Base-by-base conservation (phyloP, 208 protist genomes). In the Crithidia brevicula region DNA sequence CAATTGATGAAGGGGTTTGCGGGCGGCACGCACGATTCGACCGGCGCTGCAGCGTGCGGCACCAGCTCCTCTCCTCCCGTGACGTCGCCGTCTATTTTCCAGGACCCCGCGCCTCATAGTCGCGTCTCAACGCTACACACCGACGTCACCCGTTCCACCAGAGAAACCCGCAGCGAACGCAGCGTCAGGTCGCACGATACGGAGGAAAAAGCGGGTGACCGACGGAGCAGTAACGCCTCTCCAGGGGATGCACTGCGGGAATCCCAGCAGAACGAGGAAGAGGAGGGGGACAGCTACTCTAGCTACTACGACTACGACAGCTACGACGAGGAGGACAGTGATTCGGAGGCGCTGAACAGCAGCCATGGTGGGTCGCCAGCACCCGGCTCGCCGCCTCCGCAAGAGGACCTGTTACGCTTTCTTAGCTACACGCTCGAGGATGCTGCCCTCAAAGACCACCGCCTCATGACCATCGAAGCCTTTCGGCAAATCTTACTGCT, bases 341-440 rank as follows among this genome's bases (percentile, higher is more conserved):
- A 77, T 4, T 71, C 72, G 23, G 60, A 77, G 13, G 30, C 5
- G 11, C 25, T 40, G n/a, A 22, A 42, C 28, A 57, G 59, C 34
- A 63, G 72, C 38, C 16, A 71, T 53, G 38, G 65, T 33, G 43
- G 56, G 18, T 58, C 40, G 27, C 61, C 56, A 13, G 30, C 36
- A 5, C 15, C 57, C 3, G 33, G 33, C 4, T 69, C 62, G 15
- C 52, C 58, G 25, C 60, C 45, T 0, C 53, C 56, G 36, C 69
- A 83, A 36, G 87, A 90, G 59, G 77, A 78, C 62, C 67, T 91
- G 11, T 72, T 93, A 10, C 65, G 40, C 23, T 91, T 88, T 56
- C 58, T 69, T 45, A 77, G 71, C 43, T 88, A 81, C 46, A 72
- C 77, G 15, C 49, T 69, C 3, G 53, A 62, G 22, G 60, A 66